These are phyloP conservation scores for Hortiboletus rubellus DNA, from an alignment of 1,284 basidiomycete genomes.

Conservation along the genomic window DNA sequence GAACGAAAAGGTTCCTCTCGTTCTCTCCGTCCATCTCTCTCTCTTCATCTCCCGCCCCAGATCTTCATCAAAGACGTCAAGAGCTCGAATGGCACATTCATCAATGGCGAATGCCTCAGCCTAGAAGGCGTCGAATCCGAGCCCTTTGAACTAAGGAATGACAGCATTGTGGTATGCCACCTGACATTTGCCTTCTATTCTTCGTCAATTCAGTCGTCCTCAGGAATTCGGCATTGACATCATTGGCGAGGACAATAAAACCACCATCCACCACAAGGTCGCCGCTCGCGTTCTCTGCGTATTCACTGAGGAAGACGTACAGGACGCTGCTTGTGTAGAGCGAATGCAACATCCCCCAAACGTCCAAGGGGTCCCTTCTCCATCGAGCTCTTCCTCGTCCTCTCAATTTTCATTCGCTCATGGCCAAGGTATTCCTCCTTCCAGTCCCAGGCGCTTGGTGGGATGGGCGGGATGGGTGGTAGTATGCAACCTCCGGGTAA, in stretches of 20 bases:
- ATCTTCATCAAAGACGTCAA: conserved; percentile 99
- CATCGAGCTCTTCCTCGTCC: conserved; percentile 30
- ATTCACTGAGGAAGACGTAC: conserved; percentile 82
- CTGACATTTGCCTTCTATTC: not conserved
- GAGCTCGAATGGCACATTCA: conserved; percentile 98
- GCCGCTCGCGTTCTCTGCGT: conserved; percentile 92
- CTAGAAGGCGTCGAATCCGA: conserved; percentile 91
- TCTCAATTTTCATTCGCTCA: conserved; percentile 41
- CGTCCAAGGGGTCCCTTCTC: conserved; percentile 26
- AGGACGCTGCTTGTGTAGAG: conserved; percentile 65
- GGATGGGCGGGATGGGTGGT: conserved; percentile 75
- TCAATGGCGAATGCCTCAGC: conserved; percentile 92
- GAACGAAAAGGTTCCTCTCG: conserved; percentile 65
- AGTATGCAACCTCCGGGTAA: conserved; percentile 69
- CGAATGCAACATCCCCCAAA: conserved; percentile 37
- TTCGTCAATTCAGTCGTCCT: not conserved
- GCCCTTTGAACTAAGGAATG: conserved; percentile 91
- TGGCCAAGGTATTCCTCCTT: conserved; percentile 33
- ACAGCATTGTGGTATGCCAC: conserved; percentile 80
- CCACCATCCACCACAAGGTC: conserved; percentile 98
- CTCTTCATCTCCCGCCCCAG: conserved; percentile 40
- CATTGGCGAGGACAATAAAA: conserved; percentile 97
- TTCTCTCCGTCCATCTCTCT: not conserved
- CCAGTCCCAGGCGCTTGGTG: conserved; percentile 60
- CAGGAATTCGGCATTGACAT: conserved; percentile 99